phyloP scores from a whole-genome alignment of 805 yeast genomes.

The Saccharomycopsis sp. region DNA sequence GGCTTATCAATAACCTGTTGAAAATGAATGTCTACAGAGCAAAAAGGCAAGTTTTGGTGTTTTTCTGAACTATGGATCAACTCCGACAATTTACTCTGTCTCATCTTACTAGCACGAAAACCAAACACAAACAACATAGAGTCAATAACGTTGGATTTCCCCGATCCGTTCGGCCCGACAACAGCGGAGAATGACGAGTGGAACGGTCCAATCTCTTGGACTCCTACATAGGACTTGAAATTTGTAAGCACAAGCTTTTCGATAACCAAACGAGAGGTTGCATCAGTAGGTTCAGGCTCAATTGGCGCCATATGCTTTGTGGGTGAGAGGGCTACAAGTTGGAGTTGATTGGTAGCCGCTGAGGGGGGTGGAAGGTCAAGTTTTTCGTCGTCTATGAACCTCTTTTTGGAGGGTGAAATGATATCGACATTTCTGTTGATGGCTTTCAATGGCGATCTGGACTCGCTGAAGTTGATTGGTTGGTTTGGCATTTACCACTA shows the following conservation, averaged over 20 bases:
- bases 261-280: constrained; percentile 62
- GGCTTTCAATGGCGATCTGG: constrained; percentile 17
- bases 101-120: constrained; percentile 91
- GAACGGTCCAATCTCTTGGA: constrained; percentile 90
- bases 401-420: constrained; percentile 19
- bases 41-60: constrained; percentile 56
- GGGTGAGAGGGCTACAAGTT: constrained; percentile 9
- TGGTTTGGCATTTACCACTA: too few species aligned
- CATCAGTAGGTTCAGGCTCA: constrained; percentile 25
- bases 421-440: constrained; percentile 12
- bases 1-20: constrained; percentile 60
- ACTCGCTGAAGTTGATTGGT: constrained; percentile 12
- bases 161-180: constrained; percentile 98
- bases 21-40: constrained; percentile 90
- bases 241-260: constrained; percentile 66
- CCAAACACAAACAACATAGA: constrained; percentile 96
- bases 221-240: constrained; percentile 94
- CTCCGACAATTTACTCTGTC: constrained; percentile 90
- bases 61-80: constrained; percentile 85
- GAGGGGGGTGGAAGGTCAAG: constrained; percentile 20
- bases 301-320: neutral
- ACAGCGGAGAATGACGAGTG: constrained; percentile 91
- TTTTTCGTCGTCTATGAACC: constrained; percentile 19
- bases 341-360: neutral
- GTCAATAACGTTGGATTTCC: constrained; percentile 96